Evolutionary conservation across 1,284 basidiomycete species (phyloP).

Genomic region (Leccinum pachyderme): DNA sequence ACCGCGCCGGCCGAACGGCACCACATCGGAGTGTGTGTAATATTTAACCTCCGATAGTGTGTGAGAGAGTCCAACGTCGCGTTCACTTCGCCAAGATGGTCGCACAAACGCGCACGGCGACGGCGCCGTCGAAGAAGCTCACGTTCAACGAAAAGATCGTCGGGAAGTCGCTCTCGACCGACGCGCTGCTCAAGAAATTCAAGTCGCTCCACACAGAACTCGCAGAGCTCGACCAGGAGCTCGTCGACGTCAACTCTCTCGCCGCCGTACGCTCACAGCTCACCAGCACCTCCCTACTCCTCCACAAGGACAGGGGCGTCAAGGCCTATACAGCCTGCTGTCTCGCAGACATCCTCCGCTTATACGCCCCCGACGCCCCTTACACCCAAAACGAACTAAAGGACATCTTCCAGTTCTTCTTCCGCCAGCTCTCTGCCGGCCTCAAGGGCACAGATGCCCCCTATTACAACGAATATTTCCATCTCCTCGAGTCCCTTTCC

Average conservation of each 20-base stretch:
- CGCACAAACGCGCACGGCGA: constrained; percentile 64
- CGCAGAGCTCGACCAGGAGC: constrained; percentile 84
- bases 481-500: constrained; percentile 88
- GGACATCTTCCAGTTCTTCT: constrained; percentile 96
- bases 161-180: constrained; percentile 66
- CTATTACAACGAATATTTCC: constrained; percentile 90
- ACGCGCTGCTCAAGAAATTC: constrained; percentile 81
- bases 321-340: constrained; percentile 94
- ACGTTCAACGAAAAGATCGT: constrained; percentile 78
- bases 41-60: neutral
- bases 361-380: constrained; percentile 97
- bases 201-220: constrained; percentile 82
- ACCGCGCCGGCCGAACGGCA: too few relatives aligned
- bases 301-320: constrained; percentile 93
- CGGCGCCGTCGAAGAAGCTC: constrained; percentile 57
- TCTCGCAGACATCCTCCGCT: constrained; percentile 87
- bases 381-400: constrained; percentile 86
- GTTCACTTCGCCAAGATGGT: constrained; percentile 46
- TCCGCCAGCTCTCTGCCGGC: constrained; percentile 75
- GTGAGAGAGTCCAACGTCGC: too few relatives aligned
- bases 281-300: constrained; percentile 74
- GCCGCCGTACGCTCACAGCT: constrained; percentile 75
- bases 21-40: neutral
- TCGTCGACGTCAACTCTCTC: constrained; percentile 74
- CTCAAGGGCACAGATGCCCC: constrained; percentile 69